Base-by-base conservation (phyloP, 345 rosid genomes). In the Camelina laxa region DNA sequence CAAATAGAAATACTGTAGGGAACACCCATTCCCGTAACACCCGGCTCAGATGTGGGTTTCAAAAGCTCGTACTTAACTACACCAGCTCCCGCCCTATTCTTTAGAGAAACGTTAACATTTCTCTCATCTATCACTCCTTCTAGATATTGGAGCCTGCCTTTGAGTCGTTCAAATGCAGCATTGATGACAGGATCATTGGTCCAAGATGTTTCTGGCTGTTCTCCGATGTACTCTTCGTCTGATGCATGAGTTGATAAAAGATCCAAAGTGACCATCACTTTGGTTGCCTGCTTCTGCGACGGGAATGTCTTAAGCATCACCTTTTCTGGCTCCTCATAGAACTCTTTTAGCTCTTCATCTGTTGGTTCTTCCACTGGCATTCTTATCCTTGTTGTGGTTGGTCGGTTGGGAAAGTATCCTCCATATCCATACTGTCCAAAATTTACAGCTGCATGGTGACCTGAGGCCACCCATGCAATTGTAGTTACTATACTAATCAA, bases 401-500 rank as follows among this genome's bases (percentile, higher is more conserved):
- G 82, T 57, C 78, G 20, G 74, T 79, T 79, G 11, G 82, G 82
- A 33, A 79, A 79, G 66, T 73, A 79, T 22, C 78, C 82, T 51
- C 78, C 82, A 11, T 72, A 73, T 33, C 66, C 72, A 27, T 79
- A 73, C 54, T 79, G 82, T 60, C 82, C 82, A 19, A 79, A 79
- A 38, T 79, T 79, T 1, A 79, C 82, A 6, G 82, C 82, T 24
- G 82, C 82, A 27, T 79, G 82, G 66, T 79, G 79, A 31, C 82
- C 82, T 10, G 78, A 66, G 44, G 70, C 75, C 2, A 79, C 82
- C 82, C 82, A 79, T 11, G 77, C 77, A 21, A 79, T 79, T 3
- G 82, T 79, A 9, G 79, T 73, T 65, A 30, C 60, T 13, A 73
- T 54, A 20, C 33, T 47, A 24, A 79, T 58, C 51, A 79, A 63